Base-by-base conservation (phyloP, 345 rosid genomes). In the Passiflora organensis region DNA sequence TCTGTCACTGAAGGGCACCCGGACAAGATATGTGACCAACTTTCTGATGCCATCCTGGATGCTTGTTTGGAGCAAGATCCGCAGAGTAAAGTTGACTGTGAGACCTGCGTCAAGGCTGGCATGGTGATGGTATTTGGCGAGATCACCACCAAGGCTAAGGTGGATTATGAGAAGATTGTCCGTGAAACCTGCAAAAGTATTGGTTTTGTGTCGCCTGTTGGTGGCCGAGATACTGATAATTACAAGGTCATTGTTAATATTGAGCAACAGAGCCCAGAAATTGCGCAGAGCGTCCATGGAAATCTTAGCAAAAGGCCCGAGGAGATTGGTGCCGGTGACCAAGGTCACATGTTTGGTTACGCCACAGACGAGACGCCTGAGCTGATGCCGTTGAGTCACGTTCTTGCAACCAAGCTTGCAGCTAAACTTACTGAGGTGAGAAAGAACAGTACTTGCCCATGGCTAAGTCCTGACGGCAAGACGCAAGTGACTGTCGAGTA, bases 41-140 rank as follows among this genome's bases (percentile, higher is more conserved):
- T 43, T 24, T 56, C 50, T 25, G 60, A 56, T 56, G 49, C 60
- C 14, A 41, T 56, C 12, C 16, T 41, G 12, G 59, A 56, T 56
- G 48, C 49, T 24, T 56, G 59, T 43, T 55, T 56, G 38, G 59
- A 56, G 59, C 59, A 56, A 56, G 59, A 56, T 56, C 59, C 59
- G 14, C 45, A 53, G 19, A 54, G 58, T 39, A 38, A 54, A 39
- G 58, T 54, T 22, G 58, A 44, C n/a, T n/a, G 60, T 56, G 50
- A 56, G 41, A 25, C 41, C 10, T 56, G 60, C 48, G 43, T 38
- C 17, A 43, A 56, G 50, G 43, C 39, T 13, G 22, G 39, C 19
- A 39, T 54, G 58, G 58, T 54, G 18, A 54, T 39, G 58, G 58
- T 54, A n/a, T n/a, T n/a, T n/a, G n/a, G n/a, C n/a, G n/a, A n/a